Base-by-base conservation (phyloP, 1,284 basidiomycete genomes). In the Peniophora sp. region DNA sequence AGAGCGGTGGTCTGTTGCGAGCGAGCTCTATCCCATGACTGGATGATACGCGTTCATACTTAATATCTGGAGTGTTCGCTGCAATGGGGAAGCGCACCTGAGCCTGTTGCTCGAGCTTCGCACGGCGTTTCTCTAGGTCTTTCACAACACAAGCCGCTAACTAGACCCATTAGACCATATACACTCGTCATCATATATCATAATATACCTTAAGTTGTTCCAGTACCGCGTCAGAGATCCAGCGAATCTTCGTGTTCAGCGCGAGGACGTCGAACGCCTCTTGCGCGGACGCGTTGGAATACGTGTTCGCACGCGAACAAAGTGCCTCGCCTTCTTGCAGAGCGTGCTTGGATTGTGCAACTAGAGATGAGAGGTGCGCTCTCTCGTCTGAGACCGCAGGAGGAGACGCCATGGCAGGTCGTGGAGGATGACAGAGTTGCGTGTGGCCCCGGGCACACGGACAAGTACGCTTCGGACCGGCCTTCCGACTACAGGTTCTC, bases 301-400 rank as follows among this genome's bases (percentile, higher is more conserved):
- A 65, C 1, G 66, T 59, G 57, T 83, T 79, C 0, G 87, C 85
- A 23, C 70, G 73, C 1, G 75, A 76, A 57, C 88, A 90, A 3
- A 89, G 72, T 48, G 82, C 76, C 65, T 89, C 76, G 1, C 87
- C 87, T 49, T 83, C 78, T 57, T 86, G 81, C 3, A 90, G 73
- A 0, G 85, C 88, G 58, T 85, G 86, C 73, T 89, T 85, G 0
- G 88, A 89, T 58, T 87, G 81, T 1, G 85, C 65, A 8, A 87
- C 84, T 9, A 90, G 76, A n/a, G 85, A 79, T 35, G 85, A 76
- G 20, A 90, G 75, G 54, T 84, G 63, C 5, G 67, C 62, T 45
- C 62, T 59, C 39, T 63, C 62, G 14, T 53, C 25, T 12, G 53
- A 77, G 55, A 79, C 48, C 24, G 50, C 23, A 25, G 47, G 48